Percentiles rank a stretch among this genome's conserved stretches.
phyloP scores from a whole-genome alignment of 352 stramenopile species.

The Globisporangium perplexum region DNA sequence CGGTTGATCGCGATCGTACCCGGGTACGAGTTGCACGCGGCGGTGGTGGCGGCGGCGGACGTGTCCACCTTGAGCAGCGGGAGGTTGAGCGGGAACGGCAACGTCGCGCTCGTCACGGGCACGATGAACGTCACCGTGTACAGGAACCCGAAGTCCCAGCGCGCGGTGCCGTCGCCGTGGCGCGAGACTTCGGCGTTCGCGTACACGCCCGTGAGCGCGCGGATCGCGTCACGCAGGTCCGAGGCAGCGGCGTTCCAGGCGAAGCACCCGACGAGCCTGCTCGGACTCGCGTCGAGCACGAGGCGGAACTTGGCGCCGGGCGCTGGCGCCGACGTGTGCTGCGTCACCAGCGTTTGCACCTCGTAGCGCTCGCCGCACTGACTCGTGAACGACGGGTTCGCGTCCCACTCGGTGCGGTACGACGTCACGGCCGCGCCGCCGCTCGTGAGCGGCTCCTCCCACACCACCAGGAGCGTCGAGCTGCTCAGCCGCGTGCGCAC shows the following conservation, averaged over 20 bases:
- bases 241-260: conserved; percentile 19
- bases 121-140: conserved; percentile 55
- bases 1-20: conserved; percentile 23
- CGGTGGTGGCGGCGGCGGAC: conserved; percentile 11
- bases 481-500: conserved; percentile 67
- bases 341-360: conserved; percentile 53
- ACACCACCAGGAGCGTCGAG: conserved; percentile 58
- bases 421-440: conserved; percentile 77
- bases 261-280: conserved; percentile 27
- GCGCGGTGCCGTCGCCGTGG: conserved; percentile 43
- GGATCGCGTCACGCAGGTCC: conserved; percentile 24
- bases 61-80: conserved; percentile 27
- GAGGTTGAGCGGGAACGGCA: conserved; percentile 32
- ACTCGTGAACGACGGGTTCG: conserved; percentile 79
- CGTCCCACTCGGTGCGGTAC: conserved; percentile 96
- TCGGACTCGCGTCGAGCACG: conserved; percentile 8
- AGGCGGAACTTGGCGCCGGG: conserved; percentile 24
- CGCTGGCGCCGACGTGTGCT: conserved; percentile 7
- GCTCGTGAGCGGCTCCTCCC: conserved; percentile 67
- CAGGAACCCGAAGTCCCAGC: conserved; percentile 69
- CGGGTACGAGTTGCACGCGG: conserved; percentile 26
- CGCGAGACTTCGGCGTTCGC: conserved; percentile 20
- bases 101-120: conserved; percentile 27
- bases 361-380: conserved; percentile 65
- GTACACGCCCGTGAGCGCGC: conserved; percentile 21